Conservation (phyloP, 495 filamentous ascomycete genomes). For the Immersiella caudata region DNA sequence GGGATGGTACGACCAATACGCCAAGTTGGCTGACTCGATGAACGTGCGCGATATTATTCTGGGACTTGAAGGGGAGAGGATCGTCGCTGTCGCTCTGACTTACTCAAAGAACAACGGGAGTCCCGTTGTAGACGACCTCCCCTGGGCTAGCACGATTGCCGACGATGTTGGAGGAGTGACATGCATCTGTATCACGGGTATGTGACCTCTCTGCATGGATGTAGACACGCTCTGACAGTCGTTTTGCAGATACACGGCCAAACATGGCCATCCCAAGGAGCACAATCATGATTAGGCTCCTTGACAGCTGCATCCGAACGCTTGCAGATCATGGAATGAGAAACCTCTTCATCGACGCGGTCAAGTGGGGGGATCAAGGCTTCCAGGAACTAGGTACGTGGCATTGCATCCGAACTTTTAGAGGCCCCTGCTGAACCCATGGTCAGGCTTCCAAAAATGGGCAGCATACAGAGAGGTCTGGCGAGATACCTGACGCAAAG, state of each 20-base stretch:
- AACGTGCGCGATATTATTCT: constrained; percentile 55
- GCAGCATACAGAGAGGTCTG: constrained; percentile 52
- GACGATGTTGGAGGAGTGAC: constrained; percentile 61
- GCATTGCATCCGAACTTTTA: constrained; percentile 9
- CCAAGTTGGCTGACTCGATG: constrained; percentile 47
- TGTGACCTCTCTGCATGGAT: constrained; percentile 17
- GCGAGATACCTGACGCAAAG: constrained; percentile 35
- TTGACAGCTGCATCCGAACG: constrained; percentile 47
- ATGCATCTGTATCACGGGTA: constrained; percentile 62
- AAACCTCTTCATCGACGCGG: constrained; percentile 49
- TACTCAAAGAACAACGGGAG: constrained; percentile 57
- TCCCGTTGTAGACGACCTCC: constrained; percentile 57
- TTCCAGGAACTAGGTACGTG: constrained; percentile 51
- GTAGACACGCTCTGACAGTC: constrained; percentile 2
- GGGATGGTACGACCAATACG: constrained; percentile 61
- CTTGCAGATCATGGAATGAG: constrained; percentile 45
- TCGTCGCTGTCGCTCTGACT: constrained; percentile 59
- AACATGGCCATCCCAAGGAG: constrained; percentile 42
- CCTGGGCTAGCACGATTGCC: constrained; percentile 59
- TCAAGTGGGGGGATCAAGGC: constrained; percentile 47
- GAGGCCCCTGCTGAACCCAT: not conserved
- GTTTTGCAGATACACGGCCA: constrained; percentile 36
- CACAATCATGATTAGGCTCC: constrained; percentile 49
- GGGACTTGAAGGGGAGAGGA: constrained; percentile 45
- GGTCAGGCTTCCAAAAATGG: constrained; percentile 53